A percentile compares a stretch with the other conserved stretches of the same genome.
Conservation (phyloP, 2,329 filamentous ascomycete genomes). For the Lasiodiplodia hormozganensis region DNA sequence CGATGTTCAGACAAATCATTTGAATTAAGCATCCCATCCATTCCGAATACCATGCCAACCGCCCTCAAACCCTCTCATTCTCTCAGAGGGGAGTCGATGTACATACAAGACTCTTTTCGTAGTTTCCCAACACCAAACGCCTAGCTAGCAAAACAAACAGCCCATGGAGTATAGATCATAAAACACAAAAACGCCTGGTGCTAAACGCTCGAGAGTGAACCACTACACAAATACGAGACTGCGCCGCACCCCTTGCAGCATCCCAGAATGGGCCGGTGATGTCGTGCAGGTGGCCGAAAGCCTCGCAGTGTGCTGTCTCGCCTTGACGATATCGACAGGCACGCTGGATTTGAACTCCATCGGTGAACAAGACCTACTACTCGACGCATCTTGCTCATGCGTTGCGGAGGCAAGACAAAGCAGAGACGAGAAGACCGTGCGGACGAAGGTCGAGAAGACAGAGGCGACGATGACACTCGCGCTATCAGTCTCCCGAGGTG, state of each 20-base stretch:
- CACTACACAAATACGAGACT: slow-evolving; percentile 16
- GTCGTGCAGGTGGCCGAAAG: too few relatives aligned
- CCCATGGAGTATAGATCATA: background rate
- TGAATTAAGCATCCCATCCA: slow-evolving; percentile 4
- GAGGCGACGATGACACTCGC: background rate
- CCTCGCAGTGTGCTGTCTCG: background rate
- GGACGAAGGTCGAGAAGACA: background rate
- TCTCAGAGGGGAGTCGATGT: background rate
- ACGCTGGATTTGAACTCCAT: background rate
- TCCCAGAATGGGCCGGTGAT: background rate
- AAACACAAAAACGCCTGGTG: slow-evolving; percentile 5
- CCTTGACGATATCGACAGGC: too few relatives aligned
- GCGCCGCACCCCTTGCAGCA: slow-evolving; percentile 2
- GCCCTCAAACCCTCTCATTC: background rate
- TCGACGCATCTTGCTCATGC: background rate
- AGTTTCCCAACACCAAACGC: slow-evolving; percentile 6
- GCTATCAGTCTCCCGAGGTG: background rate
- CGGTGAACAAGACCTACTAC: background rate
- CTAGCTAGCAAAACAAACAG: background rate
- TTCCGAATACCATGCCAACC: background rate
- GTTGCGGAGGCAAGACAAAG: too few relatives aligned
- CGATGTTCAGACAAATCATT: background rate
- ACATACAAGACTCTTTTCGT: slow-evolving; percentile 6
- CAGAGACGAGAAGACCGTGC: background rate
- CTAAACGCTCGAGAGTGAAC: background rate